Base-by-base conservation (phyloP, 2,329 filamentous ascomycete genomes). In the Helminthosporium solani region DNA sequence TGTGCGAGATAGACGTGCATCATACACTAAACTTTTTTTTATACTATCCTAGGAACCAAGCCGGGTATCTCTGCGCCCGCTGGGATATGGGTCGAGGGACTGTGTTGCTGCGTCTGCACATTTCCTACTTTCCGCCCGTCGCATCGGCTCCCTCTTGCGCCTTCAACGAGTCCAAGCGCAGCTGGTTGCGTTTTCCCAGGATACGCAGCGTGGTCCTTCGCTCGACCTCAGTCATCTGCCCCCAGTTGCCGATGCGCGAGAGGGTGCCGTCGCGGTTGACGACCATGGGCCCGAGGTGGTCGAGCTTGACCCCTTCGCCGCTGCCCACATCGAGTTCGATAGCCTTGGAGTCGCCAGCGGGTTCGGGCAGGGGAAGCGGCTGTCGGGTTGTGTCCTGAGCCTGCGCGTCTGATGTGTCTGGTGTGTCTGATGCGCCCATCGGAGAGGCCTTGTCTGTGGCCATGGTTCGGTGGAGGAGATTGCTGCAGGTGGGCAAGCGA, bases 231-330 rank as follows among this genome's bases (percentile, higher is more conserved):
- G 80, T 79, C 87, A 90, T 89, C 53, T 83, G 73, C 7, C 73
- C 75, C 87, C 87, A 91, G 67, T 91, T 90, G 28, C 78, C 71
- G 57, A 91, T 87, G 27, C 86, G 78, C 46, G 83, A 83, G 56
- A 90, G 68, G 7, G 84, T 84, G 16, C 87, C 87, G 67, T 91
- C 85, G 50, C 76, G 73, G 66, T 89, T 87, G 44, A 90, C 83
- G 1, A 91, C 86, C 58, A 90, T 75, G 1, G 87, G 87, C 0
- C 87, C 87, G 19, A 90, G 73, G 50, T 82, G 78, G 61, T 88
- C 85, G 7, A 90, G 78, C 40, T 78, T 80, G 34, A 87, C 75
- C 12, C 58, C 63, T 38, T 57, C 50, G 4, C 62, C 64, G 31
- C 49, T 60, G 43, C 58, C 60, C 42, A 73, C 58, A 42, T 70